Percentiles rank a stretch among this genome's conserved stretches.
Conservation (phyloP, 441 rosid genomes). For the Macaranga tanarius region DNA sequence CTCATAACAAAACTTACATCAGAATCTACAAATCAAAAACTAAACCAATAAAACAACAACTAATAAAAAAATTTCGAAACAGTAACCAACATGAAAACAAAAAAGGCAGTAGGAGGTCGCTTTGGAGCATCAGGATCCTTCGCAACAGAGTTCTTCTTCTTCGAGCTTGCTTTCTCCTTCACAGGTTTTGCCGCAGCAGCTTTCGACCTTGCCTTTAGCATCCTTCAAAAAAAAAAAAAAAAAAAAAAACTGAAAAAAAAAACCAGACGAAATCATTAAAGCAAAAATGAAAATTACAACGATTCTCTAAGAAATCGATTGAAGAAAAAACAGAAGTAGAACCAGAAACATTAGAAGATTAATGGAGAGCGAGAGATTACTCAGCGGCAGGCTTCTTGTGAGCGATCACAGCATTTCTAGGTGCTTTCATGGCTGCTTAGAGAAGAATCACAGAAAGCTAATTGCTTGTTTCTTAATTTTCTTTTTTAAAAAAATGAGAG, state of each 20-base stretch:
- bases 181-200: constrained; percentile 15
- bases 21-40: background rate
- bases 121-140: constrained; percentile 33
- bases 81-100: constrained; percentile 35
- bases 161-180: constrained; percentile 6
- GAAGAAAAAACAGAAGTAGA: background rate
- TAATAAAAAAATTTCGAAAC: background rate
- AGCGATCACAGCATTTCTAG: constrained; percentile 22
- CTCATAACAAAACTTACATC: background rate
- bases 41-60: background rate
- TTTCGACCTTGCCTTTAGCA: constrained; percentile 29
- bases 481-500: too few relatives aligned
- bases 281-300: too few relatives aligned
- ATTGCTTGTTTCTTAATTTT: too few relatives aligned
- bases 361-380: constrained; percentile 8
- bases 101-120: constrained; percentile 38
- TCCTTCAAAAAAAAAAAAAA: constrained; percentile 20
- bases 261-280: background rate
- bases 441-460: too few relatives aligned
- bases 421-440: constrained; percentile 30
- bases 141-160: constrained; percentile 6
- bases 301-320: background rate
- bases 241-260: background rate
- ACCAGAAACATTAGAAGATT: background rate
- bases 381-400: constrained; percentile 28